These are phyloP conservation scores for Oryza glumipatula DNA, from an alignment of 176 grass and related monocot species.

Conservation along the genomic window DNA sequence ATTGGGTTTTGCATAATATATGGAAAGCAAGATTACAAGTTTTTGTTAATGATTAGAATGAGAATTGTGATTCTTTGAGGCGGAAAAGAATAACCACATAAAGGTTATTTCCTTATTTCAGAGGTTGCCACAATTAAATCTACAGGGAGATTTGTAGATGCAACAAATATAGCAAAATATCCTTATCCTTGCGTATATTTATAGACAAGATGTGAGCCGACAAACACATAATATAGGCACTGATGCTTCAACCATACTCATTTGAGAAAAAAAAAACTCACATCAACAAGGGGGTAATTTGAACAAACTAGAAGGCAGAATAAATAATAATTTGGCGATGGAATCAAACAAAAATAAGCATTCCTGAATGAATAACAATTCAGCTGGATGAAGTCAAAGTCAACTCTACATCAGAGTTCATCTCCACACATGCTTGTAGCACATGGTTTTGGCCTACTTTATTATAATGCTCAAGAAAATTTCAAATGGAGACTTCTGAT, in stretches of 20 bases:
- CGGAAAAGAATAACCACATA: background rate
- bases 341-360: slow-evolving; percentile 2
- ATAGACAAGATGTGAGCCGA: slow-evolving; percentile 1
- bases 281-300: background rate
- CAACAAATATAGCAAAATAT: slow-evolving; percentile 10
- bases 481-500: background rate
- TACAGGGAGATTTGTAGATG: slow-evolving; percentile 8
- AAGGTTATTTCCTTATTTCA: slow-evolving; percentile 25
- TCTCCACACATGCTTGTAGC: background rate
- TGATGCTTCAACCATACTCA: background rate
- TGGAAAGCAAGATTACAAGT: background rate
- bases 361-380: slow-evolving; percentile 13
- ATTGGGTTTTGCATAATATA: slow-evolving; percentile 18
- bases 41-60: slow-evolving; percentile 5
- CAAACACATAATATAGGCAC: background rate
- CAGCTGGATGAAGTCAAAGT: slow-evolving; percentile 11
- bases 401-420: slow-evolving; percentile 15
- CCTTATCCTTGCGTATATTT: background rate
- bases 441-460: slow-evolving; percentile 1
- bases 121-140: slow-evolving; percentile 15
- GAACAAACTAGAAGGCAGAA: background rate
- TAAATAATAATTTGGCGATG: background rate
- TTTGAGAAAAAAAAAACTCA: background rate
- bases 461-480: slow-evolving; percentile 18
- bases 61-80: background rate